phyloP scores from a whole-genome alignment of 768 basidiomycete species.

The Hemileccinum rubropunctum region DNA sequence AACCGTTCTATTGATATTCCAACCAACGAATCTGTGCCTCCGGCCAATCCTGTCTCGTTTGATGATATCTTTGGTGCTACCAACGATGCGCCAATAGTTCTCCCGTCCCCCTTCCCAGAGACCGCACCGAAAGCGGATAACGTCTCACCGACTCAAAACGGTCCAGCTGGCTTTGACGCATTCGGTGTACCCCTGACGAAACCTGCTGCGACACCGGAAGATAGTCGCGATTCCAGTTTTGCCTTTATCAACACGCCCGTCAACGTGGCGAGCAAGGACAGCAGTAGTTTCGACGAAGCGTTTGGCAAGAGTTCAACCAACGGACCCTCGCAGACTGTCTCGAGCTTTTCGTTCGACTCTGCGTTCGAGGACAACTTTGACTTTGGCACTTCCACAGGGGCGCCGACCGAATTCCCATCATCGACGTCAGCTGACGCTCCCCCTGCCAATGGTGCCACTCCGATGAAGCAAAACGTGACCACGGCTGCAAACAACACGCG shows the following conservation, averaged over 20 bases:
- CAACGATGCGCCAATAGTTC: constrained; percentile 20
- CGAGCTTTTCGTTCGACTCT: constrained; percentile 61
- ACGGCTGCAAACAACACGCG: constrained; percentile 7
- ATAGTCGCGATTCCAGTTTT: constrained; percentile 19
- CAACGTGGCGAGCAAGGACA: constrained; percentile 11
- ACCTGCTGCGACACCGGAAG: constrained; percentile 15
- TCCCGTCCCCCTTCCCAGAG: constrained; percentile 15
- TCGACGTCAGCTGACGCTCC: constrained; percentile 19
- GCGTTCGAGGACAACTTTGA: constrained; percentile 69
- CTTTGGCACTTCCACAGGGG: constrained; percentile 42
- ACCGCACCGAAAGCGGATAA: constrained; percentile 18
- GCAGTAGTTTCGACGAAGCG: constrained; percentile 72
- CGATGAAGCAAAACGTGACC: constrained; percentile 5
- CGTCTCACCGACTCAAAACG: constrained; percentile 13
- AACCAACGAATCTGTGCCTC: constrained; percentile 9
- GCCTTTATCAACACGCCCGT: constrained; percentile 16
- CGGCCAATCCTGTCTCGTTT: constrained; percentile 36
- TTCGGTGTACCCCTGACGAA: constrained; percentile 37
- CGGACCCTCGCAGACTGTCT: constrained; percentile 30
- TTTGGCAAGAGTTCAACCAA: constrained; percentile 52
- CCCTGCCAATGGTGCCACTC: constrained; percentile 26
- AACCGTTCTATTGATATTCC: constrained; percentile 15
- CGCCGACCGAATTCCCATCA: constrained; percentile 30
- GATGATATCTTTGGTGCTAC: constrained; percentile 54
- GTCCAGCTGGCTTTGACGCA: constrained; percentile 31